These are phyloP conservation scores for Aspergillus japonicus DNA, from an alignment of 2,329 filamentous ascomycete genomes.

Conservation along the genomic window DNA sequence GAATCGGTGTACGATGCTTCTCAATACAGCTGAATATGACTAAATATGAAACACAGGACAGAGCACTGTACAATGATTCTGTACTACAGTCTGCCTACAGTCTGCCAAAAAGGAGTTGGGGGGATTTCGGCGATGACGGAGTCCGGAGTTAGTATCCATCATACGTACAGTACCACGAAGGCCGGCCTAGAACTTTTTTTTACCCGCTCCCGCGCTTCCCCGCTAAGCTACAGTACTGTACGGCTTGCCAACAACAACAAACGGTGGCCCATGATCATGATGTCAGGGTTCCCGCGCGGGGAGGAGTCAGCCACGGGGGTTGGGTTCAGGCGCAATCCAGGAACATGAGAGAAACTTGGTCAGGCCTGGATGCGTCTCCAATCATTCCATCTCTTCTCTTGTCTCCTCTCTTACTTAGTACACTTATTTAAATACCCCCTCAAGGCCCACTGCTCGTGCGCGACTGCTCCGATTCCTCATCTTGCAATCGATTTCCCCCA, in stretches of 20 bases:
- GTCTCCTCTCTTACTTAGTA: too few species aligned
- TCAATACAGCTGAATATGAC: too few species aligned
- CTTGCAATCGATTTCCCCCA: too few species aligned
- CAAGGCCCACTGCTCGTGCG: neutral
- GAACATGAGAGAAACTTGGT: slow-evolving; percentile 17
- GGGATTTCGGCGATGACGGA: neutral
- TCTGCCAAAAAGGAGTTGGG: too few species aligned
- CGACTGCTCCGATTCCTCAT: neutral
- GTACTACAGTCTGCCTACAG: too few species aligned
- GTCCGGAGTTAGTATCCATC: neutral
- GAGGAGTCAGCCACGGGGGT: slow-evolving; percentile 8
- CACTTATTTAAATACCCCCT: slow-evolving; percentile 1
- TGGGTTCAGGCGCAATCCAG: slow-evolving; percentile 8
- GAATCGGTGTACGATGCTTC: too few species aligned
- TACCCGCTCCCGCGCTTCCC: neutral
- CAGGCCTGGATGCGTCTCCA: neutral
- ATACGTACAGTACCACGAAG: neutral
- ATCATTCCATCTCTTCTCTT: neutral
- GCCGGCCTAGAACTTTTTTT: too few species aligned
- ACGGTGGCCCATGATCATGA: slow-evolving; percentile 13
- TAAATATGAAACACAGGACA: too few species aligned
- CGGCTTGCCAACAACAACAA: neutral
- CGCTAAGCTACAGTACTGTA: neutral
- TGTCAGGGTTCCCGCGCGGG: slow-evolving; percentile 21
- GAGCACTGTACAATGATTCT: too few species aligned